Evolutionary conservation across 805 yeast species (phyloP), one percentile per base, ranked within the genome.

Genomic region (Wickerhamiella bombiphila): DNA sequence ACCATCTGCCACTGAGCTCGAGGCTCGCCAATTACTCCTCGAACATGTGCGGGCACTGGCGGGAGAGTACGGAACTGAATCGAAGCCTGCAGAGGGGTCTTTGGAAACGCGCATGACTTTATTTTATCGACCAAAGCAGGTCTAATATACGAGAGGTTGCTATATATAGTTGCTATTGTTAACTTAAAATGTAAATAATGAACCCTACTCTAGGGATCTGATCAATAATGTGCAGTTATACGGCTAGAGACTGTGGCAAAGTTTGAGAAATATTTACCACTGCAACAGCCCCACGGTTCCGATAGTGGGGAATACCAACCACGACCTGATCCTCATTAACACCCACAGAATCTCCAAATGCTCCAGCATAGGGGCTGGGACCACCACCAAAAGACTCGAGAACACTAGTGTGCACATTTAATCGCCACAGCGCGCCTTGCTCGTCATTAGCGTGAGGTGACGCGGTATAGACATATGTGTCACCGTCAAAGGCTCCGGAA

Each of bases 371-470:
- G 2, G 45, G 24, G 6, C 21, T 14, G 2, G 16, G 20, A 59
- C 66, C 19, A 51, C 52, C 2, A 20, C 46, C 37, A 19, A 37
- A 11, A 2, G 19, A 18, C 2, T 50, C 54, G 1, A 34, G 28
- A 3, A 47, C 52, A 1, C 55, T 55, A 6, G 44, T 22, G 19
- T 51, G 54, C 34, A 58, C 37, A 29, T 54, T 39, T 1, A 69
- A 39, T 25, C 48, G 46, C 66, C 73, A 74, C 3, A 74, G 54
- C 0, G 66, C 65, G 1, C 74, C 76, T 38, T 52, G 51, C 2
- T 68, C 69, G 21, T 50, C 49, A 14, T 41, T 51, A 9, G 62
- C 65, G 14, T 56, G 56, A 1, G 71, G 68, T 0, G 72, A 63
- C 0, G 71, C 57, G 2, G 68, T 47, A 35, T 55, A 56, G 17